Evolutionary conservation across 352 stramenopile species (phyloP), one percentile per base, ranked within the genome.

Genomic region (Blastocystis sp.): DNA sequence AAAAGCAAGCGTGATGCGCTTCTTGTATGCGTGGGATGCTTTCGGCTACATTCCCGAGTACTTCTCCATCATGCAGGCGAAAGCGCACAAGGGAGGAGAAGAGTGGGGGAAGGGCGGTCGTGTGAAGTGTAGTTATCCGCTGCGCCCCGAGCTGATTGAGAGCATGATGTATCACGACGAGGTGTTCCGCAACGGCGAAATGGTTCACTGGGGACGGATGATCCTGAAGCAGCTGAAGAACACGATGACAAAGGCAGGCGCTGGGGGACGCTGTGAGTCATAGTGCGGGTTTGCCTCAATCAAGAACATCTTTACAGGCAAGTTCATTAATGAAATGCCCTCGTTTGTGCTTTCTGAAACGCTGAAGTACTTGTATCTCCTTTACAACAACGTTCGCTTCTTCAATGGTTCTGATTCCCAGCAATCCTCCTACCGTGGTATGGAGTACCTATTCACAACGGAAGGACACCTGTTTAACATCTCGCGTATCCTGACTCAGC

Each of bases 271-370:
- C 6, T 0, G 14, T 84, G 28, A 91, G 60, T 94, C 95, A 21
- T 90, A 91, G 7, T 98, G 96, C 87, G 96, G 95, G 0, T 98
- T 95, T n/a, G 93, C 93, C 24, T 91, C 80, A 1, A 82, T 92
- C 19, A 78, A 66, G 54, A 90, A 98, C 87, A 95, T 98, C 89
- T 91, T 95, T 74, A 95, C 93, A 24, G 91, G 95, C 4, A 90
- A 92, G 1, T 92, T 98, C 9, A 92, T 97, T 43, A 94, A 98
- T 87, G 94, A 96, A 89, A 99, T 99, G 97, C 95, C 97, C 87
- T 98, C 94, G 76, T 99, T 98, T 84, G 98, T 99, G 89, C 91
- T 99, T 1, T 96, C 93, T 1, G 97, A 99, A 92, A 99, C 97
- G 2, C 92, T 97, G 45, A 99, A 99, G 91, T 99, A 99, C 89